phyloP scores from a whole-genome alignment of 768 basidiomycete species.

The Mycena latifolia region DNA sequence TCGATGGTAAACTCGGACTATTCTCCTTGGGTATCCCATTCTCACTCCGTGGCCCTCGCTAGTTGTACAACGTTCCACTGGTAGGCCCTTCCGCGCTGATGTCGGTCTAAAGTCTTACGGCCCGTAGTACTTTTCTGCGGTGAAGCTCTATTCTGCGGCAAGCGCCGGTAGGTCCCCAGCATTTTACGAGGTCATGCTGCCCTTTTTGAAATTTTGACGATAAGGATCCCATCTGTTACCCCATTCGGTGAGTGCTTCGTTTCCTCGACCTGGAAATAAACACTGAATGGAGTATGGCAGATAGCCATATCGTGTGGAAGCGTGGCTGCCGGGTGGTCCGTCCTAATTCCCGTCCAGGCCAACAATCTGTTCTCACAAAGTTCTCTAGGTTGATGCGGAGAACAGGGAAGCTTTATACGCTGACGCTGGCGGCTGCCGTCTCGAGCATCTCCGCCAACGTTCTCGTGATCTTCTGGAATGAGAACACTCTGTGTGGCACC shows the following conservation, averaged over 20 bases:
- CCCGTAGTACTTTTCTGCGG: slow-evolving; percentile 84
- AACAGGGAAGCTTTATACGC: slow-evolving; percentile 87
- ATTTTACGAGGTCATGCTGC: slow-evolving; percentile 13
- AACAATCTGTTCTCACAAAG: slow-evolving; percentile 20
- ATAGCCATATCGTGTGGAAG: slow-evolving; percentile 87
- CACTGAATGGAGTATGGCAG: slow-evolving; percentile 52
- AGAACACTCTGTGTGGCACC: slow-evolving; percentile 69
- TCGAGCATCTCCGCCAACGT: slow-evolving; percentile 70
- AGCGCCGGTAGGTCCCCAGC: slow-evolving; percentile 68
- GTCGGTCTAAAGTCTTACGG: slow-evolving; percentile 26
- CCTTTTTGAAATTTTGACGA: slow-evolving; percentile 33
- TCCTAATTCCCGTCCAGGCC: slow-evolving; percentile 29
- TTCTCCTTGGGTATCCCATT: slow-evolving; percentile 22
- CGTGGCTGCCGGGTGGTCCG: slow-evolving; percentile 88
- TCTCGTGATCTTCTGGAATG: slow-evolving; percentile 76
- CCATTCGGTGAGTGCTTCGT: slow-evolving; percentile 74
- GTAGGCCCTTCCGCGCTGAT: slow-evolving; percentile 51
- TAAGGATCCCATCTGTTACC: slow-evolving; percentile 89
- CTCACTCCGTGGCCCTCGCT: slow-evolving; percentile 28
- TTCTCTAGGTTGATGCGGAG: slow-evolving; percentile 80
- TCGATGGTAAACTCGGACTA: slow-evolving; percentile 67
- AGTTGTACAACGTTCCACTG: slow-evolving; percentile 90
- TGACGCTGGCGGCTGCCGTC: slow-evolving; percentile 76
- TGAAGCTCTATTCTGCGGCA: slow-evolving; percentile 75
- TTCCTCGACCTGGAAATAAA: slow-evolving; percentile 33